Conservation (phyloP, 495 filamentous ascomycete genomes). For the Glutinoglossum americanum region DNA sequence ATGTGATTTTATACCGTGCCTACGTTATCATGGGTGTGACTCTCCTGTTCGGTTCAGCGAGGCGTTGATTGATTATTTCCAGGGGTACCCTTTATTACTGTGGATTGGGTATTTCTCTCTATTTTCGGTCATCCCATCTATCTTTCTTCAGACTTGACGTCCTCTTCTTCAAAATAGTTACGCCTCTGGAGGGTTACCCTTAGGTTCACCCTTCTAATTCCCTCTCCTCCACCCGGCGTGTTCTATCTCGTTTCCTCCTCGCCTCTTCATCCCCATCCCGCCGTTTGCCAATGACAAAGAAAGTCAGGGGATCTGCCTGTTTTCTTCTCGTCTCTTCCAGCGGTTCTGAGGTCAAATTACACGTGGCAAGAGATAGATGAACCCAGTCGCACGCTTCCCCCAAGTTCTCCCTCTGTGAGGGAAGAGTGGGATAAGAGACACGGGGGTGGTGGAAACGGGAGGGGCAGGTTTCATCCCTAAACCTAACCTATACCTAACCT, state of each 20-base stretch:
- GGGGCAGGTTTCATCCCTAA: too few relatives aligned
- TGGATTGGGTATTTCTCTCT: background rate
- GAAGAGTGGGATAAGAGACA: too few relatives aligned
- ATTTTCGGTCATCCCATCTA: too few relatives aligned
- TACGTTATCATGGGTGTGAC: background rate
- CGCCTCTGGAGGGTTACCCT: background rate
- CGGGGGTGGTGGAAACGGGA: too few relatives aligned
- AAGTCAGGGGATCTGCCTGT: background rate
- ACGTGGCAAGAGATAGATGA: too few relatives aligned
- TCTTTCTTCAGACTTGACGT: background rate
- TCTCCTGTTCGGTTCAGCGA: background rate
- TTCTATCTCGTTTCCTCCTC: background rate
- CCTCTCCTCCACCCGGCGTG: background rate
- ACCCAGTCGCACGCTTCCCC: too few relatives aligned
- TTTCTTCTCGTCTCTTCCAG: background rate
- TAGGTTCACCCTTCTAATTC: background rate
- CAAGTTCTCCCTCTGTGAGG: too few relatives aligned
- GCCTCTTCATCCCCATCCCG: background rate
- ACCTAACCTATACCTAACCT: too few relatives aligned
- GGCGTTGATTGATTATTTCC: background rate
- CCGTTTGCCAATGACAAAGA: too few relatives aligned
- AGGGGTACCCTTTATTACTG: background rate
- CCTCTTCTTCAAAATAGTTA: background rate
- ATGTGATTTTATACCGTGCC: background rate
- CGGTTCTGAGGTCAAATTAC: too few relatives aligned